Evolutionary conservation across 495 filamentous ascomycete genomes (phyloP).

Genomic region (Eremomyces bilateralis): DNA sequence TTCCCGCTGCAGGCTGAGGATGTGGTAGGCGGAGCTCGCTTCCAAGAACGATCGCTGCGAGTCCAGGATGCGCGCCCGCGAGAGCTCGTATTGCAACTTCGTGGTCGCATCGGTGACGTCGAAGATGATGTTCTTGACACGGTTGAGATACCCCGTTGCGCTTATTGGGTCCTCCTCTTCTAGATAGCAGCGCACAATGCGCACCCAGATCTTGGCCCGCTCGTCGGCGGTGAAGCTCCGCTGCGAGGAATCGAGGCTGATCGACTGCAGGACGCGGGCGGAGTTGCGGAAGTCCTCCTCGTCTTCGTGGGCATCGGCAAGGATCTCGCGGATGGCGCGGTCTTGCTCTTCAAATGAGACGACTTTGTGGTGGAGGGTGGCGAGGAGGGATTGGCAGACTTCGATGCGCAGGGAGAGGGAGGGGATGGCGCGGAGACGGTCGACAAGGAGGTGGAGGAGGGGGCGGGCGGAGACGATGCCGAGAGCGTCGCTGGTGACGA

Average conservation of each 20-base stretch:
- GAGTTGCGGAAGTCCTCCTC: conserved; percentile 63
- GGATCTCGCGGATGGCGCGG: conserved; percentile 49
- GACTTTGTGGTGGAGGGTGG: conserved; percentile 38
- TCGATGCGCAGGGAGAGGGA: conserved; percentile 37
- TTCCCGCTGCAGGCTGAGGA: conserved; percentile 47
- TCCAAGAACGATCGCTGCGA: conserved; percentile 79
- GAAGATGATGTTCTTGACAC: conserved; percentile 77
- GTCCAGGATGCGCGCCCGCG: conserved; percentile 82
- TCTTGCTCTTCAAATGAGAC: conserved; percentile 74
- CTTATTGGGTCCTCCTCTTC: conserved; percentile 80
- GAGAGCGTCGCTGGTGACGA: conserved; percentile 35
- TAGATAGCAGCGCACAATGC: conserved; percentile 83
- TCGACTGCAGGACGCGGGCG: conserved; percentile 56
- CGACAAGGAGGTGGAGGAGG: conserved; percentile 45
- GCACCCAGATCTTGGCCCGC: conserved; percentile 67
- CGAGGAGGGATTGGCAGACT: conserved; percentile 45
- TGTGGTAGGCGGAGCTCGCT: conserved; percentile 69
- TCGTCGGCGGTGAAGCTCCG: conserved; percentile 57
- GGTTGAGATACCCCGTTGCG: conserved; percentile 75
- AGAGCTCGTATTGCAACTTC: conserved; percentile 68
- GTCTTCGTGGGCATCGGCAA: conserved; percentile 64
- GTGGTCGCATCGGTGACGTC: conserved; percentile 46
- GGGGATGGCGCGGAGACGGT: conserved; percentile 32
- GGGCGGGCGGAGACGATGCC: conserved; percentile 56
- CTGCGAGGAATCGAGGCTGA: conserved; percentile 73